These are phyloP conservation scores for Talaromyces marneffei DNA, from an alignment of 2,329 filamentous ascomycete species.

Conservation along the genomic window DNA sequence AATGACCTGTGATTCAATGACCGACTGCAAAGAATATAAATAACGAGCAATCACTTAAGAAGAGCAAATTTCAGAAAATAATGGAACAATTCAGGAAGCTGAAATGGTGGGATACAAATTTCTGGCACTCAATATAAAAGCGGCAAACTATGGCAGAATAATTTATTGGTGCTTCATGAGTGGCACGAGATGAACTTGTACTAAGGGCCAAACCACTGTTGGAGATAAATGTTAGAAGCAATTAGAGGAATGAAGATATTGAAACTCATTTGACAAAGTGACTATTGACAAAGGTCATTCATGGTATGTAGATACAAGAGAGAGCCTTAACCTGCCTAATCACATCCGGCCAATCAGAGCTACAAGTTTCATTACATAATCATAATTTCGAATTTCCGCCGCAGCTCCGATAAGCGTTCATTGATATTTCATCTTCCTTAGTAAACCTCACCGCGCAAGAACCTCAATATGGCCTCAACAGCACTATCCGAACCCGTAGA, in stretches of 20 bases:
- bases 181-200: background rate
- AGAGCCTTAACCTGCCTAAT: background rate
- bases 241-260: background rate
- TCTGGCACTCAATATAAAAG: slow-evolving; percentile 12
- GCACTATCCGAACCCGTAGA: slow-evolving; percentile 38
- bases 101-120: background rate
- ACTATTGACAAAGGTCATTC: background rate
- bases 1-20: background rate
- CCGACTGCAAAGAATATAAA: too few species aligned
- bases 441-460: background rate
- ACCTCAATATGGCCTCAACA: slow-evolving; percentile 26
- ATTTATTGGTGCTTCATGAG: background rate
- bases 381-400: slow-evolving; percentile 9
- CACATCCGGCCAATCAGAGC: background rate
- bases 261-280: background rate
- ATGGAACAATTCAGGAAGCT: background rate
- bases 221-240: background rate
- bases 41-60: background rate
- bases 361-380: slow-evolving; percentile 8
- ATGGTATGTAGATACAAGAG: background rate
- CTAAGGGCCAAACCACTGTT: background rate
- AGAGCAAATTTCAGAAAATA: background rate
- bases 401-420: slow-evolving; percentile 9
- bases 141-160: slow-evolving; percentile 11
- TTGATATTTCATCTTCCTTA: background rate